Percentiles rank a stretch among this genome's conserved stretches.
These are phyloP conservation scores for Xylariaceae sp. DNA, from an alignment of 2,329 filamentous ascomycete genomes.

Conservation along the genomic window DNA sequence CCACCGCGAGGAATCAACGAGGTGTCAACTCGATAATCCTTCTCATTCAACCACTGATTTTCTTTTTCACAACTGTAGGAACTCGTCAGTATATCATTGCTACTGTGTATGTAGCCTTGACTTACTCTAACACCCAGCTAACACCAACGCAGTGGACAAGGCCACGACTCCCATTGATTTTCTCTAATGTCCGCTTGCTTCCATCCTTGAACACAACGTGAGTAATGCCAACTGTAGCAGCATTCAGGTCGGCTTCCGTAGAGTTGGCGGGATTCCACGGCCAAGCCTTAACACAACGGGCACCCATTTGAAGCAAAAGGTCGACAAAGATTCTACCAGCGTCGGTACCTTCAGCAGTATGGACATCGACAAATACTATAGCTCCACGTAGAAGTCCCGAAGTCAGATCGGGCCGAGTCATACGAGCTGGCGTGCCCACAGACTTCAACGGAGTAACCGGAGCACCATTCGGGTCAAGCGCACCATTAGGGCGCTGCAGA, in stretches of 20 bases:
- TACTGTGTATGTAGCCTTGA: too few species aligned
- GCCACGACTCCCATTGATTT: slow-evolving; percentile 67
- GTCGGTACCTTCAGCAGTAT: slow-evolving; percentile 76
- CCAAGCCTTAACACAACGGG: slow-evolving; percentile 73
- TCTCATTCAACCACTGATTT: slow-evolving; percentile 72
- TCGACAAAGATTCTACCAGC: slow-evolving; percentile 78
- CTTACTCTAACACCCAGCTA: slow-evolving; percentile 84
- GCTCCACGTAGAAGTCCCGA: slow-evolving; percentile 60
- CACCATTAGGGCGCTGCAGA: slow-evolving; percentile 39
- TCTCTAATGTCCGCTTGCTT: slow-evolving; percentile 73
- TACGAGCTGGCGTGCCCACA: slow-evolving; percentile 53
- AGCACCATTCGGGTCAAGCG: slow-evolving; percentile 36
- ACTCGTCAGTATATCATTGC: slow-evolving; percentile 27
- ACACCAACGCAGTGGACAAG: slow-evolving; percentile 83
- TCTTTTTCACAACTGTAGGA: slow-evolving; percentile 64
- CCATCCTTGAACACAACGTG: slow-evolving; percentile 92
- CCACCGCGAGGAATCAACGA: slow-evolving; percentile 64
- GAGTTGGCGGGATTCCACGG: slow-evolving; percentile 58
- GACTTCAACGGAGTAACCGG: slow-evolving; percentile 46
- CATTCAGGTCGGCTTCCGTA: slow-evolving; percentile 35
- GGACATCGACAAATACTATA: slow-evolving; percentile 78
- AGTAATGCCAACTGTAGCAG: slow-evolving; percentile 66
- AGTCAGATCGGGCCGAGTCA: slow-evolving; percentile 52
- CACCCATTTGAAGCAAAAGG: slow-evolving; percentile 75
- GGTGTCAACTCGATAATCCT: slow-evolving; percentile 64